A percentile compares a stretch with the other conserved stretches of the same genome.
phyloP scores from a whole-genome alignment of 176 grass and related monocot genomes.

The Carex littledalei region DNA sequence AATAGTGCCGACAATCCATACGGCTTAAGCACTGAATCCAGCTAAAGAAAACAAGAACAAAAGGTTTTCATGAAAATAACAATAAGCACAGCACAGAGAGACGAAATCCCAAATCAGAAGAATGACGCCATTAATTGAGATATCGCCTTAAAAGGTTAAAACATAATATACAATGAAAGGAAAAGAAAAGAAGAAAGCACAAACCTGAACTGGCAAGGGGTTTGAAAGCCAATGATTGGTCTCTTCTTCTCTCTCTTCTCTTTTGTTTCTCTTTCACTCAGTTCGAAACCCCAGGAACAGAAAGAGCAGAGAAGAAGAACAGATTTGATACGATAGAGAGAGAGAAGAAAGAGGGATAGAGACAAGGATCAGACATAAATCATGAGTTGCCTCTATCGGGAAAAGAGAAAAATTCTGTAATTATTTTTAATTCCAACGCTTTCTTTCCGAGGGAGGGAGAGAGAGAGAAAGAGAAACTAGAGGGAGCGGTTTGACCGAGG shows the following conservation, averaged over 20 bases:
- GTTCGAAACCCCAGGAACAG: conserved; percentile 24
- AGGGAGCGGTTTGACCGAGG: conserved; percentile 62
- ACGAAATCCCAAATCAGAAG: conserved; percentile 6
- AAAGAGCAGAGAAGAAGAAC: conserved; percentile 23
- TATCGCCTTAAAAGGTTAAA: conserved; percentile 19
- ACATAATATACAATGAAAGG: conserved; percentile 11
- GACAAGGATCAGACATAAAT: conserved; percentile 46
- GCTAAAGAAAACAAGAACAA: conserved; percentile 13
- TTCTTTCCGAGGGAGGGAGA: conserved; percentile 19
- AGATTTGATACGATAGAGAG: conserved; percentile 17
- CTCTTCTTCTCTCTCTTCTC: conserved; percentile 20
- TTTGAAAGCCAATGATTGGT: conserved; percentile 47
- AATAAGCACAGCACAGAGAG: not conserved
- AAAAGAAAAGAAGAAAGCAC: conserved; percentile 23
- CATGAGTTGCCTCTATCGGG: conserved; percentile 20
- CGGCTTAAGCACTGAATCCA: conserved; percentile 27
- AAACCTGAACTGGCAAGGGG: conserved; percentile 24
- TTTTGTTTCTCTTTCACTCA: conserved; percentile 16
- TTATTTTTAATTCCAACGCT: conserved; percentile 27
- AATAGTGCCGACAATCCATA: conserved; percentile 1
- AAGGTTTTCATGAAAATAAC: not conserved
- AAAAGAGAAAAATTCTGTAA: conserved; percentile 32
- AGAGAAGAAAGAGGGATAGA: conserved; percentile 10
- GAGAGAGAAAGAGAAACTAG: conserved; percentile 2
- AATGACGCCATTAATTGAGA: conserved; percentile 23